Base-by-base conservation (phyloP, 805 yeast genomes). In the Candida patagonica region DNA sequence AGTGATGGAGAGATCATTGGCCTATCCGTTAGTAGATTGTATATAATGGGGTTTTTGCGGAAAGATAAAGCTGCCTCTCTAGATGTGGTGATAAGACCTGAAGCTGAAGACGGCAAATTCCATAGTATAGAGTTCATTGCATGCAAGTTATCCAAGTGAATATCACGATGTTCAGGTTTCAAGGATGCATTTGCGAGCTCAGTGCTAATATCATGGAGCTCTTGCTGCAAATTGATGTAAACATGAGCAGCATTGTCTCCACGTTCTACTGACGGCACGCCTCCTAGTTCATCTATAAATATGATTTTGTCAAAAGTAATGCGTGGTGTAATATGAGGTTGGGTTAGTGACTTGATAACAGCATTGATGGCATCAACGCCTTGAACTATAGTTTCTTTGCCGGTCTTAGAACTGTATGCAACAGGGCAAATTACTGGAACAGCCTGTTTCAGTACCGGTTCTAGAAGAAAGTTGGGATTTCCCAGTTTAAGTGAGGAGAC, bases 61-160 rank as follows among this genome's bases (percentile, higher is more conserved):
- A 49, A 45, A 10, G 53, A 50, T 8, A 52, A 59, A 2, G 83
- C 76, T 21, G 94, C 89, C 17, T 85, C 75, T 7, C 66, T 59
- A 0, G 94, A 83, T 0, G 96, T 85, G 0, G 97, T 89, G 25
- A 92, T 81, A 2, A 92, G 65, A 0, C 96, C 98, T 0, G 94
- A 78, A 1, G 88, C 74, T 1, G 74, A 59, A 3, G 62, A 45
- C 1, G 85, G 75, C 2, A 79, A 62, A 7, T 61, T 43, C 2
- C 61, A 57, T 26, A 86, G 63, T 1, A 80, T 57, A 2, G 65
- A 60, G 37, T 78, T 69, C 82, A 89, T 76, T 6, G 78, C 66
- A n/a, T 63, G 52, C 23, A 92, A 61, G 54, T 89, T 87, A 19
- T 64, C 59, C n/a, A 78, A 49, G 56, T 86, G 96, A 9, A 65